A percentile compares a stretch with the other conserved stretches of the same genome.
These are phyloP conservation scores for Pseudogymnoascus sp. DNA, from an alignment of 2,329 filamentous ascomycete genomes.

Conservation along the genomic window DNA sequence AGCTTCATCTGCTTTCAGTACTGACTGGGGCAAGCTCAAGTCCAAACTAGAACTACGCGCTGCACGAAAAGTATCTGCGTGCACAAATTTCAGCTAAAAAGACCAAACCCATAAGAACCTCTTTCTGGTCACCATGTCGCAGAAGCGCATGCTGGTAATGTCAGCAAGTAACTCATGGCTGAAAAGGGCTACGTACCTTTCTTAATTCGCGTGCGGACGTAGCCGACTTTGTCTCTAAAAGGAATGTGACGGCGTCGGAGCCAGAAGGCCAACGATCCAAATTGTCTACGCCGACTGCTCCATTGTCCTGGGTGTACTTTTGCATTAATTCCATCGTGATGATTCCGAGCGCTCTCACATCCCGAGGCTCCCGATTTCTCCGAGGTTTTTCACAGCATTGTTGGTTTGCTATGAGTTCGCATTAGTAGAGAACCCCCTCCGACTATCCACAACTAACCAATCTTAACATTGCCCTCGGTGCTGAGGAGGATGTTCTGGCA, in stretches of 20 bases:
- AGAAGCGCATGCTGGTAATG: background rate
- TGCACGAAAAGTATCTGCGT: constrained; percentile 9
- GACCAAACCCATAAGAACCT: background rate
- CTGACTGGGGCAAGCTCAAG: too few relatives aligned
- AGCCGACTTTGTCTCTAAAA: constrained; percentile 28
- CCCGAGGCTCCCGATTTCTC: background rate
- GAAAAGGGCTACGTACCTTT: too few relatives aligned
- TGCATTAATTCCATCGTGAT: constrained; percentile 33
- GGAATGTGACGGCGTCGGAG: constrained; percentile 30
- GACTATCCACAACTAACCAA: background rate
- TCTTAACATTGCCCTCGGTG: constrained; percentile 6
- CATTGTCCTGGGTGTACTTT: constrained; percentile 32
- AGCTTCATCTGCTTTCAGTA: too few relatives aligned
- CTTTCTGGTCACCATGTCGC: background rate
- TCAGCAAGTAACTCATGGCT: background rate
- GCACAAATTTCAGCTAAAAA: background rate
- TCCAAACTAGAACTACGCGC: background rate
- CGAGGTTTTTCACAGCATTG: constrained; percentile 10
- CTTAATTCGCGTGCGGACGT: constrained; percentile 25
- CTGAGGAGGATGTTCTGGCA: constrained; percentile 2
- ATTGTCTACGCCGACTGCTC: constrained; percentile 30
- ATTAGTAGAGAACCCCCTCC: background rate
- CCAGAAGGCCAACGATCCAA: constrained; percentile 27
- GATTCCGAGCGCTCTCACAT: constrained; percentile 25
- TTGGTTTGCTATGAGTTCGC: constrained; percentile 15